Percentiles rank a stretch among this genome's conserved stretches.
Conservation (phyloP, 495 filamentous ascomycete species). For the Bryoglossum gracile region DNA sequence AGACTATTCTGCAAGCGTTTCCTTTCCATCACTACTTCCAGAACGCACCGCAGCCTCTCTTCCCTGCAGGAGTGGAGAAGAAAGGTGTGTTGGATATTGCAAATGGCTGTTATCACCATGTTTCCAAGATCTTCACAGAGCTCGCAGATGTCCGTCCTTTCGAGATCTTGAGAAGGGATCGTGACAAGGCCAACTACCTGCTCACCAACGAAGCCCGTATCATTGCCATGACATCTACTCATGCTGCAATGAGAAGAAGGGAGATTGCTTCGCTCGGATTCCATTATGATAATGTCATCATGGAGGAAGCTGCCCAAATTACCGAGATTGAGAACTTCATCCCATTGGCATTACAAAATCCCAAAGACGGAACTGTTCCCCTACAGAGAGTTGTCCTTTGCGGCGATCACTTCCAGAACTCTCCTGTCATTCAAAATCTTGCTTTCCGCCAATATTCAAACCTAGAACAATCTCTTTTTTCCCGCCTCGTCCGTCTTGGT, state of each 20-base stretch:
- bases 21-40: slow-evolving; percentile 89
- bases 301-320: slow-evolving; percentile 98
- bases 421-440: slow-evolving; percentile 88
- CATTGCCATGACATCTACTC: slow-evolving; percentile 96
- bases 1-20: slow-evolving; percentile 64
- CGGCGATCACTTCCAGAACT: slow-evolving; percentile 95
- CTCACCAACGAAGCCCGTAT: slow-evolving; percentile 92
- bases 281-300: slow-evolving; percentile 94
- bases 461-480: slow-evolving; percentile 91
- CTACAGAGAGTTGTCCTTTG: slow-evolving; percentile 87
- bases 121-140: slow-evolving; percentile 86
- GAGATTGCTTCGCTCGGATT: slow-evolving; percentile 91
- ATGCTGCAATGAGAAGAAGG: slow-evolving; percentile 92
- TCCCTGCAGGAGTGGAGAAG: slow-evolving; percentile 53
- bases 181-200: slow-evolving; percentile 92
- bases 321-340: slow-evolving; percentile 98
- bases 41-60: slow-evolving; percentile 79
- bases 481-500: slow-evolving; percentile 79
- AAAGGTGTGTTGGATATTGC: slow-evolving; percentile 70
- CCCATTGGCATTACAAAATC: slow-evolving; percentile 80
- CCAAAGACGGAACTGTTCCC: slow-evolving; percentile 61
- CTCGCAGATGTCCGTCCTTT: slow-evolving; percentile 92
- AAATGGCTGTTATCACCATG: slow-evolving; percentile 82
- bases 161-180: slow-evolving; percentile 78
- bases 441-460: slow-evolving; percentile 96